These are phyloP conservation scores for Talaromyces sp. DNA, from an alignment of 2,329 filamentous ascomycete genomes.

Conservation along the genomic window DNA sequence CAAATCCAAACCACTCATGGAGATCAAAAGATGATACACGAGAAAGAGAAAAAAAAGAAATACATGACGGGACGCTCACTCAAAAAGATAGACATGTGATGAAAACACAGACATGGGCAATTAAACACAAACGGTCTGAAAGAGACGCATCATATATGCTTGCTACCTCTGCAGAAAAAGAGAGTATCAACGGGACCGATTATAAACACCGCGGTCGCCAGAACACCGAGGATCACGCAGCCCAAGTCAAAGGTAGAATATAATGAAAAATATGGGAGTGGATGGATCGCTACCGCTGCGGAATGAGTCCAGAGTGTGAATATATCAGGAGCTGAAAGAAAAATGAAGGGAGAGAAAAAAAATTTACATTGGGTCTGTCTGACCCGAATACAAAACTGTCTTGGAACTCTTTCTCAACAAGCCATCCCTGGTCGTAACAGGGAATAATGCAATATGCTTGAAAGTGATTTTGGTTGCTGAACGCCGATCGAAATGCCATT, in stretches of 20 bases:
- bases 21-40: slow-evolving; percentile 13
- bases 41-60: slow-evolving; percentile 7
- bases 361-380: slow-evolving; percentile 12
- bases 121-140: slow-evolving; percentile 6
- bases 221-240: slow-evolving; percentile 5
- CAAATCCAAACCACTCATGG: slow-evolving; percentile 1
- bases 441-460: slow-evolving; percentile 6
- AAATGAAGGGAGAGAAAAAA: not conserved
- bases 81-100: slow-evolving; percentile 9
- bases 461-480: slow-evolving; percentile 12
- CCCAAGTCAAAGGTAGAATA: not conserved
- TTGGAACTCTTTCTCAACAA: slow-evolving; percentile 7
- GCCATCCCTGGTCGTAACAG: slow-evolving; percentile 7
- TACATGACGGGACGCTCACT: not conserved
- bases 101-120: slow-evolving; percentile 9
- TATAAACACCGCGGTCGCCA: slow-evolving; percentile 7
- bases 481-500: slow-evolving; percentile 25
- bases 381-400: slow-evolving; percentile 8
- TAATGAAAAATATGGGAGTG: not conserved
- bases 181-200: slow-evolving; percentile 12
- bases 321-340: not conserved
- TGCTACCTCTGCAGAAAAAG: slow-evolving; percentile 1
- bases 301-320: slow-evolving; percentile 1
- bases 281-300: not conserved
- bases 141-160: not conserved